Conservation (phyloP, 2,329 filamentous ascomycete species). For the Curvularia sp. region DNA sequence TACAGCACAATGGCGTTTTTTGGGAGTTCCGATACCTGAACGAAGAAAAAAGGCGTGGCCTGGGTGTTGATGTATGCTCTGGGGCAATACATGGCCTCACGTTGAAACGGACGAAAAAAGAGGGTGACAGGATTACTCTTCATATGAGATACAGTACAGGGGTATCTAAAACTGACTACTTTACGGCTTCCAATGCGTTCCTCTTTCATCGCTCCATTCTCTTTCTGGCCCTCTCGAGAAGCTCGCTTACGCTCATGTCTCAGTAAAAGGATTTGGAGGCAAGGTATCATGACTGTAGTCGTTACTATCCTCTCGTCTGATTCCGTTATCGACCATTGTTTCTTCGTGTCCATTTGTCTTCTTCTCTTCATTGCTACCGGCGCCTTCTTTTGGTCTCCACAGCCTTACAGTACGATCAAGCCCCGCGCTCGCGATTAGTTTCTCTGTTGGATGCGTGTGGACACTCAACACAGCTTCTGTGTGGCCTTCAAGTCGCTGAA, state of each 20-base stretch:
- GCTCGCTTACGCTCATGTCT: constrained; percentile 5
- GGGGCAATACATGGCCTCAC: background rate
- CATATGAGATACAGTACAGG: constrained; percentile 10
- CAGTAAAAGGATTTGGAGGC: constrained; percentile 31
- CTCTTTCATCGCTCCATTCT: background rate
- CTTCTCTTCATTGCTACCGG: background rate
- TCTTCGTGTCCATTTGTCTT: background rate
- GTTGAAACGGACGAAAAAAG: background rate
- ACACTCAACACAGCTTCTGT: constrained; percentile 66
- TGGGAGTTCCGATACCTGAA: background rate
- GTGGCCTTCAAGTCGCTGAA: constrained; percentile 69
- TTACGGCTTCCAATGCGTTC: background rate
- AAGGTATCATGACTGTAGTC: constrained; percentile 30
- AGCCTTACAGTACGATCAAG: constrained; percentile 67
- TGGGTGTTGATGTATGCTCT: background rate
- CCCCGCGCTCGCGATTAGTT: constrained; percentile 67
- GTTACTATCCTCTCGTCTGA: constrained; percentile 14
- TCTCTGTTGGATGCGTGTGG: constrained; percentile 62
- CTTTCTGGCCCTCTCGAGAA: background rate
- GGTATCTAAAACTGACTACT: constrained; percentile 12
- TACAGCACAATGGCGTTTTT: constrained; percentile 1
- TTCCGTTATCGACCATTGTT: background rate
- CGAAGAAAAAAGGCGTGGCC: background rate
- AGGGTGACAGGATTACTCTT: constrained; percentile 10
- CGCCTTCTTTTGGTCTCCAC: constrained; percentile 53